Conservation (phyloP, 352 stramenopile species). For the Globisporangium yorkense region DNA sequence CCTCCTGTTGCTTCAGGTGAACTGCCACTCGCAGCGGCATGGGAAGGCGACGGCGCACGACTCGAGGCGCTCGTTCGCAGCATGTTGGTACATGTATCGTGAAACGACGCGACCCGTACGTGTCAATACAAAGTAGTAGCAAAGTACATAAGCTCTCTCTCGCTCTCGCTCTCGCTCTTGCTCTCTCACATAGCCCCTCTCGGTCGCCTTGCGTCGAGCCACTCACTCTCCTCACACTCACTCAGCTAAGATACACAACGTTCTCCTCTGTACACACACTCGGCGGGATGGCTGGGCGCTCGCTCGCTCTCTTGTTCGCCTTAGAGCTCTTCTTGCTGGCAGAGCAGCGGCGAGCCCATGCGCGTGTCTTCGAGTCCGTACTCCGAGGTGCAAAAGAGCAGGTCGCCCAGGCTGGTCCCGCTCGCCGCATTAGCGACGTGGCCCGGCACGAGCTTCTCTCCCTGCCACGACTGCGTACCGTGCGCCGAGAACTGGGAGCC, state of each 20-base stretch:
- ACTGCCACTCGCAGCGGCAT: neutral
- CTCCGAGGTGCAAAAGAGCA: conserved; percentile 12
- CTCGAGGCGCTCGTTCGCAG: neutral
- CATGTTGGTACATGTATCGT: neutral
- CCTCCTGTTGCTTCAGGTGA: too few species aligned
- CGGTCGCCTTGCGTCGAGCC: too few species aligned
- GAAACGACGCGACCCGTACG: too few species aligned
- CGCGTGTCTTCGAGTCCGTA: conserved; percentile 23
- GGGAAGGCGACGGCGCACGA: neutral
- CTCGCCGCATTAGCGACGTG: neutral
- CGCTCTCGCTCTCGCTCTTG: neutral
- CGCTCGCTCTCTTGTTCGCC: neutral
- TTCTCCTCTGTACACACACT: too few species aligned
- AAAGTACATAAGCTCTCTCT: neutral
- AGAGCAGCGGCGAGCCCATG: conserved; percentile 24
- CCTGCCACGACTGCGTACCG: conserved; percentile 2
- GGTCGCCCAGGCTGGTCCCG: conserved; percentile 1
- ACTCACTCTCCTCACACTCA: too few species aligned
- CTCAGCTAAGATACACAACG: neutral
- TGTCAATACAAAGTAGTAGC: neutral
- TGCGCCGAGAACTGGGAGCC: neutral
- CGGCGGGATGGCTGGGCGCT: too few species aligned
- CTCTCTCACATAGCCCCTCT: neutral
- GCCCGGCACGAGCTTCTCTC: conserved; percentile 8
- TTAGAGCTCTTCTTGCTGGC: conserved; percentile 17